These are phyloP conservation scores for Chaetothyriales sp. DNA, from an alignment of 2,329 filamentous ascomycete genomes.

Conservation along the genomic window DNA sequence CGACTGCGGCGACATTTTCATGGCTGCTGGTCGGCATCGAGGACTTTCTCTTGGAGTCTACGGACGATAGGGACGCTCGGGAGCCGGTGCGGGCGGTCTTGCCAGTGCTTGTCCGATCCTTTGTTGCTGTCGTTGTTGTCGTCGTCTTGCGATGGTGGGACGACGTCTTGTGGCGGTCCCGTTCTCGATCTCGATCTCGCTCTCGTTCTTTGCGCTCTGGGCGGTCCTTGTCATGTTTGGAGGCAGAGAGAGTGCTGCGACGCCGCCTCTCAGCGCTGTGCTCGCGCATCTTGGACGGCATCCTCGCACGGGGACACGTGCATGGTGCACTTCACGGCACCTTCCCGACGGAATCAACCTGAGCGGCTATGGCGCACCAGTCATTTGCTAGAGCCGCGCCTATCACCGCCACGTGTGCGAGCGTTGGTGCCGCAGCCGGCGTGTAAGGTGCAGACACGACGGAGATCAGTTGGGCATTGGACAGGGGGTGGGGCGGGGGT, in stretches of 20 bases:
- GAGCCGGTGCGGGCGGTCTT: not conserved
- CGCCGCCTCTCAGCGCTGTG: slow-evolving; percentile 14
- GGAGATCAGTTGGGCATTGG: not conserved
- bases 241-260: slow-evolving; percentile 1
- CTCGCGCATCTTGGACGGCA: slow-evolving; percentile 17
- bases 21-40: slow-evolving; percentile 15
- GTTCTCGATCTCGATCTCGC: slow-evolving; percentile 13
- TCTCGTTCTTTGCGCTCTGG: slow-evolving; percentile 7
- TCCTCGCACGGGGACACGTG: slow-evolving; percentile 9
- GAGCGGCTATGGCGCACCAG: not conserved
- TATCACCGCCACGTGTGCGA: not conserved
- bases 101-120: not conserved
- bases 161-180: not conserved
- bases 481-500: too few species aligned
- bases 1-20: slow-evolving; percentile 4
- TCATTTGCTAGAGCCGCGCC: not conserved
- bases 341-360: not conserved
- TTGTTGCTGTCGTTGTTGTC: too few species aligned
- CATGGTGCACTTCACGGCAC: slow-evolving; percentile 9
- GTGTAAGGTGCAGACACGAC: not conserved
- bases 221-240: slow-evolving; percentile 11
- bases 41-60: slow-evolving; percentile 16
- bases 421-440: not conserved
- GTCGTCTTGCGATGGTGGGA: not conserved
- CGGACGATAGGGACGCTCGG: slow-evolving; percentile 15